Base-by-base conservation (phyloP, 2,329 filamentous ascomycete species). In the Beauveria australis region DNA sequence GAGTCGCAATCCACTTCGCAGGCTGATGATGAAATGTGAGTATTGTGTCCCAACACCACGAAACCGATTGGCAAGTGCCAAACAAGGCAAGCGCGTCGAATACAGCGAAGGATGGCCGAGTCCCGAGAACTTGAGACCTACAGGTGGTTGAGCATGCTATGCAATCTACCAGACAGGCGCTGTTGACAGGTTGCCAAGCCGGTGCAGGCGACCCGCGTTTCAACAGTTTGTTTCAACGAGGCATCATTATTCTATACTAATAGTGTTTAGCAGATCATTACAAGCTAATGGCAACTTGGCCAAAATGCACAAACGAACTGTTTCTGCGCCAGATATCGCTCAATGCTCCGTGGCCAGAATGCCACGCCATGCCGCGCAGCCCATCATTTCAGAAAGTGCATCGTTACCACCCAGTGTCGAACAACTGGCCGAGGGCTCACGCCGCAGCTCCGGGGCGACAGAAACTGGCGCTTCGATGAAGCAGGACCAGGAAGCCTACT, bases 241-340 rank as follows among this genome's bases (percentile, higher is more conserved):
- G 5, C 26, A 30, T 41, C 30, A 14, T 40, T 37, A 14, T 12
- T 28, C 33, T n/a, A 30, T 52, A 16, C 56, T 59, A 52, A 51
- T 26, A 3, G 6, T 30, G 28, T 24, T 5, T 19, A 52, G 56
- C 8, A 47, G 24, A 30, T 59, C 40, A 53, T 66, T 70, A 41
- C 80, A 53, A 26, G 24, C 48, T 14, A 58, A 49, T 24, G 26
- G 49, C 46, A 58, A 14, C 30, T 37, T 24, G 44, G 33, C 14
- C 14, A 61, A 56, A 14, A 44, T 37, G 43, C 59, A 83, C 67
- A 82, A 81, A 66, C 71, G 80, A 61, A 75, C 79, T 3, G 74
- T 75, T 19, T 82, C 80, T 9, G 80, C 79, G 7, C 79, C 80
- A 12, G 73, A 78, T 61, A 76, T 79, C 57, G 69, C 73, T 9